Evolutionary conservation across 495 filamentous ascomycete species (phyloP), one percentile per base, ranked within the genome.

Genomic region (Durotheca rogersii): DNA sequence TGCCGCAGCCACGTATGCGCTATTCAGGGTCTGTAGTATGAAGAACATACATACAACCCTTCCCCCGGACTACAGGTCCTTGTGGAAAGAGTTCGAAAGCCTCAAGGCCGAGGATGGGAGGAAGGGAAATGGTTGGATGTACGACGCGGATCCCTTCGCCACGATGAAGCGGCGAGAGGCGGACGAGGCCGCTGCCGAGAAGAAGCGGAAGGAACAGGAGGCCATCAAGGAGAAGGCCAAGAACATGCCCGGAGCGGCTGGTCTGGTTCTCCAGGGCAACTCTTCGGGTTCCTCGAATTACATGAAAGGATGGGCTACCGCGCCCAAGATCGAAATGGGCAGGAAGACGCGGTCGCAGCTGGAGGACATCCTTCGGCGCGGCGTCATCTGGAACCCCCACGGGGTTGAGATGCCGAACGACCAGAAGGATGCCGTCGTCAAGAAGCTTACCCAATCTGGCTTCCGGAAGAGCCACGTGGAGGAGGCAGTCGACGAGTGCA

Each of bases 261-360:
- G 69, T 7, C 51, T 75, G 16, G 67, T 63, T 33, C 53, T 68
- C 38, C 65, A 67, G 58, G 72, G 67, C 31, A 64, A 66, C 55
- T 40, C 53, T 35, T 53, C 67, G 10, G 25, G 43, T 7, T 39
- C 51, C 20, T 57, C 60, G 7, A 68, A 61, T 33, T 52, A 68
- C 18, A 72, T 81, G 72, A 87, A 84, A 53, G 87, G 89, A 4
- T 98, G 93, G 93, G 82, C 81, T 15, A 80, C 78, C 17, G 85
- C 85, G 2, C 92, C 93, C 5, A 93, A 90, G 66, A 87, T 96
- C 20, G 93, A 97, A 51, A 89, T 98, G 85, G 90, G 88, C 12
- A 81, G 78, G 56, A 83, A 80, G 51, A 88, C 87, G 16, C 73
- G 93, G 33, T 73, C 78, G 27, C 80, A 87, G 51, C 80, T 96